A percentile compares a stretch with the other conserved stretches of the same genome.
Evolutionary conservation across 768 basidiomycete genomes (phyloP).

Genomic region (Hericium rajendrae): DNA sequence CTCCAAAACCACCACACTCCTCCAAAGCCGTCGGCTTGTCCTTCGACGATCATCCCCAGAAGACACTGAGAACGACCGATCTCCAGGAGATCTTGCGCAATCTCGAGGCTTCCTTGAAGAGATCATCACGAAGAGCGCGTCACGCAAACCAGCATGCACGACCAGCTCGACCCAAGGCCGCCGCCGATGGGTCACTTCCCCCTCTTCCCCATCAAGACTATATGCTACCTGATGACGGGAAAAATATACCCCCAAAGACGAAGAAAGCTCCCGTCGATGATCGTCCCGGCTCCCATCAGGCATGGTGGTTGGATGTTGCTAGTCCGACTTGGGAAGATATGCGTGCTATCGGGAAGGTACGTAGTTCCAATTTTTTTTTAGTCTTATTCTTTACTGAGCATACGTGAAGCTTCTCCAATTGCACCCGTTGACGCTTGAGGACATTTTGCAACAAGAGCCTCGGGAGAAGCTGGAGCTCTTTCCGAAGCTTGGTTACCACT

Average conservation of each 20-base stretch:
- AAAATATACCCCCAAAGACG: background rate
- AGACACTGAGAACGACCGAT: slow-evolving; percentile 13
- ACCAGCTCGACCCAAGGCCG: slow-evolving; percentile 2
- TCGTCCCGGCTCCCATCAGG: slow-evolving; percentile 28
- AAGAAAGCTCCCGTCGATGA: background rate
- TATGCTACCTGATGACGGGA: slow-evolving; percentile 24
- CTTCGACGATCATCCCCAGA: slow-evolving; percentile 2
- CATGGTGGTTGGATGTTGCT: slow-evolving; percentile 89
- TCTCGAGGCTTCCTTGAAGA: slow-evolving; percentile 12
- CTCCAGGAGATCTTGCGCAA: slow-evolving; percentile 10
- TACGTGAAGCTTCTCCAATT: slow-evolving; percentile 61
- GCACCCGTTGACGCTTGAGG: slow-evolving; percentile 89
- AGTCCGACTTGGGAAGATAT: slow-evolving; percentile 86
- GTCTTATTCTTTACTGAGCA: background rate
- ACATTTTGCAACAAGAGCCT: slow-evolving; percentile 85
- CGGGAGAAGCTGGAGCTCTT: slow-evolving; percentile 89
- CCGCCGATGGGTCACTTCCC: slow-evolving; percentile 2
- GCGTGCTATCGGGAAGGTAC: slow-evolving; percentile 73
- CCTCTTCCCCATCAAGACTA: slow-evolving; percentile 21
- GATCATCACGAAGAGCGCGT: background rate
- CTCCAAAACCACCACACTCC: slow-evolving; percentile 9
- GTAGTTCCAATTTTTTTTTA: background rate
- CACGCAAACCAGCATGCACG: background rate
- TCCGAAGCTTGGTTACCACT: slow-evolving; percentile 83
- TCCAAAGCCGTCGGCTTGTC: background rate